Evolutionary conservation across 441 rosid species (phyloP), one percentile per base, ranked within the genome.

Genomic region (Brassica hybrid): DNA sequence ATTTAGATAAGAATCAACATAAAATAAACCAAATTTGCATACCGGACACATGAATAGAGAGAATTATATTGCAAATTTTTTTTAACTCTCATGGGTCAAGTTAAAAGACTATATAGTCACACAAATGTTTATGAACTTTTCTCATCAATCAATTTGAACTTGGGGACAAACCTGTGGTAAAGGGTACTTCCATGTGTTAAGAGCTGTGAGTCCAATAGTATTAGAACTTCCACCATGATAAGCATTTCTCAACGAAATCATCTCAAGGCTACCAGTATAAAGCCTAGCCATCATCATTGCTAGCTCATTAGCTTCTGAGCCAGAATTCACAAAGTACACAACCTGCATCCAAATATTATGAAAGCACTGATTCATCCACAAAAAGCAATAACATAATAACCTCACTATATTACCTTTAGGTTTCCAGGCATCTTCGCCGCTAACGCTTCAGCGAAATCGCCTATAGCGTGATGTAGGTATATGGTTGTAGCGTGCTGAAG

Each of bases 201-300:
- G 76, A 25, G 98, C 95, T 25, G 97, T 93, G 54, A 95, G 84
- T 80, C 96, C 98, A 76, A 93, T 86, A 17, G 98, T 91, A 74
- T 71, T 80, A 69, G 98, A 86, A 81, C 96, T 93, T 83, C 99
- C 99, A 79, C 98, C 98, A 66, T 93, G 99, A 87, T 93, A 95
- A 34, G 97, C 91, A 86, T 93, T 95, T 83, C 98, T 87, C 82
- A 95, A 77, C 3, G 97, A 88, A 79, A 95, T 88, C 94, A 93
- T 91, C 71, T 89, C 96, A 57, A 94, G 96, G 81, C 86, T 89
- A 66, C 98, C 91, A 21, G 85, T 86, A 73, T 88, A 88, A 19
- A 95, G 86, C 83, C 99, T 86, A 50, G 98, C 98, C 99, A 95
- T 93, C 83, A 93, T 79, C 98, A 90, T 89, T 3, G 99, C 98